Evolutionary conservation across 2,329 filamentous ascomycete species (phyloP).

Genomic region (Trichoderma sp.): DNA sequence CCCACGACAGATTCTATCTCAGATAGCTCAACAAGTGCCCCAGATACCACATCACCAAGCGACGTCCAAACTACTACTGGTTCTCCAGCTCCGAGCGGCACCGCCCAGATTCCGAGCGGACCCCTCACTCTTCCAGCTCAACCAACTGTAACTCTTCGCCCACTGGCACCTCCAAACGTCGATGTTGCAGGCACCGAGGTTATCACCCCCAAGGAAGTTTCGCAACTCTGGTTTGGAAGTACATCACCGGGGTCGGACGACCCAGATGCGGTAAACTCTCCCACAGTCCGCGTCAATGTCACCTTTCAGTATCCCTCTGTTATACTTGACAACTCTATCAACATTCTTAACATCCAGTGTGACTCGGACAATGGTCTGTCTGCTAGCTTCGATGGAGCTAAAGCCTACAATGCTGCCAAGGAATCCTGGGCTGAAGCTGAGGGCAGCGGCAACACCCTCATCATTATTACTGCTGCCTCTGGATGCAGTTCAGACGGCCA

Average conservation of each 20-base stretch:
- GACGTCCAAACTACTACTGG: neutral
- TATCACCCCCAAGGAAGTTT: neutral
- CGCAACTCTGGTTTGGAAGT: neutral
- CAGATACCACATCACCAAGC: neutral
- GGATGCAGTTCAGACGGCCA: neutral
- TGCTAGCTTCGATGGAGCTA: neutral
- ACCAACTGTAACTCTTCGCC: neutral
- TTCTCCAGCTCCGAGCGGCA: neutral
- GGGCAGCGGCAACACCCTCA: neutral
- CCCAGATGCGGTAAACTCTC: neutral
- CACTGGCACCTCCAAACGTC: neutral
- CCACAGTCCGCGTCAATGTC: neutral
- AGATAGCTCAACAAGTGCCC: neutral
- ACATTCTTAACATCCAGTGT: neutral
- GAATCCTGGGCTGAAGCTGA: neutral
- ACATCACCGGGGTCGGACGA: neutral
- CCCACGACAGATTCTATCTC: neutral
- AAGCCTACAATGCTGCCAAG: neutral
- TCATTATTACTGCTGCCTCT: neutral
- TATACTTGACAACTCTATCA: constrained; percentile 4
- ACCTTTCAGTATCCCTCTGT: constrained; percentile 9
- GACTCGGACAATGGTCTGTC: neutral
- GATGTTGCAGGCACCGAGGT: neutral
- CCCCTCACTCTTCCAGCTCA: neutral
- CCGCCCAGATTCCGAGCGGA: neutral